These are phyloP conservation scores for Suzukiozyma palmioleophila DNA, from an alignment of 1,139 yeast genomes.

Conservation along the genomic window DNA sequence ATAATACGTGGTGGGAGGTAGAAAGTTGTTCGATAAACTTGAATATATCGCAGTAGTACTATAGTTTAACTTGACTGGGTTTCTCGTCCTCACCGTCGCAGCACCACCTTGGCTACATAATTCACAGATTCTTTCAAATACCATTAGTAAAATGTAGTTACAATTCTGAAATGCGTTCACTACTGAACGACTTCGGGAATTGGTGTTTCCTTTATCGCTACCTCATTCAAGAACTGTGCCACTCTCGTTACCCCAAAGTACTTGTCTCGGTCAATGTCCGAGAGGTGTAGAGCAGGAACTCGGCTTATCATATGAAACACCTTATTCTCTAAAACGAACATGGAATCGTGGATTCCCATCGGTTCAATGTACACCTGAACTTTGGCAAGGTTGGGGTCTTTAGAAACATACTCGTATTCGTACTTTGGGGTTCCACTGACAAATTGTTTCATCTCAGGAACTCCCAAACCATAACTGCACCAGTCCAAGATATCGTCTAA, in stretches of 20 bases:
- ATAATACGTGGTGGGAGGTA: too few species aligned
- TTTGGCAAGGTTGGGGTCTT: conserved; percentile 13
- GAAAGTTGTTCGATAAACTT: too few species aligned
- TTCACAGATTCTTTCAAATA: too few species aligned
- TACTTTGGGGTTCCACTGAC: conserved; percentile 20
- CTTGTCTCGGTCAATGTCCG: conserved; percentile 15
- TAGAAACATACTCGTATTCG: conserved; percentile 14
- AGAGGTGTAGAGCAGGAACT: conserved; percentile 8
- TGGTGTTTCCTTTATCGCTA: background rate
- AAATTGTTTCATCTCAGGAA: conserved; percentile 17
- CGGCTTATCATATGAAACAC: conserved; percentile 10
- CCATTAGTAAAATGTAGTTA: too few species aligned
- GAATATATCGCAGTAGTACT: too few species aligned
- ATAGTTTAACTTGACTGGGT: too few species aligned
- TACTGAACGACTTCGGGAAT: too few species aligned
- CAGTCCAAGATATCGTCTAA: conserved; percentile 29
- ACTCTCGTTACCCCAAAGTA: conserved; percentile 26
- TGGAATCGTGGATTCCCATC: conserved; percentile 41
- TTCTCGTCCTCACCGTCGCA: too few species aligned
- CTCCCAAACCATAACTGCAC: conserved; percentile 29
- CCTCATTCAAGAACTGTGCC: conserved; percentile 25
- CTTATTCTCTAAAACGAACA: conserved; percentile 30
- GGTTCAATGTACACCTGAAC: conserved; percentile 32
- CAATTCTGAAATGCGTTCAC: too few species aligned
- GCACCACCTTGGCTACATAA: too few species aligned